Base-by-base conservation (phyloP, 208 protist species). In the Blastocrithidia nonstop region DNA sequence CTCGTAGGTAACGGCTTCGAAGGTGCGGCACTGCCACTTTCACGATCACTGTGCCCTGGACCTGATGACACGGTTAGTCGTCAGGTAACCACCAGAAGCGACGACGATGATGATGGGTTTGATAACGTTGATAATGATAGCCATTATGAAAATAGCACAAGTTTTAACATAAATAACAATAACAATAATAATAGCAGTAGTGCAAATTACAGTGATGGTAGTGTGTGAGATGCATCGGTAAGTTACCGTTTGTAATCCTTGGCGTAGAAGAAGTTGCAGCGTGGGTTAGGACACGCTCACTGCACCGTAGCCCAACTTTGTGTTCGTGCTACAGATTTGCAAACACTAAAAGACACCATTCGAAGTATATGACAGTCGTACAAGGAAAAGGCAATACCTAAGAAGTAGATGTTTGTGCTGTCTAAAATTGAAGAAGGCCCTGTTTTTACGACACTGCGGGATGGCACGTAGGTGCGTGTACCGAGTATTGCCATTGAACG, bases 251-350 rank as follows among this genome's bases (percentile, higher is more conserved):
- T 88, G 2, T 52, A 37, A 8, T 61, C 62, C 8, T 38, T 80
- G 6, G 57, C 65, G 31, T 54, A 88, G 59, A 80, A 69, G 45
- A 71, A 63, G 29, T 51, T 62, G 9, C 52, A 59, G 26, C 33
- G 57, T 9, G 66, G 65, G 16, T 63, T 65, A 40, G 78, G 71
- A 23, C 64, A 88, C 50, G 56, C 73, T 1, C 78, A 88, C 60
- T 88, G 78, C 59, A 80, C 73, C 6, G 32, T 88, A 15, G 68
- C 66, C 29, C 78, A 82, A 45, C 51, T 83, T 17, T 76, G 69
- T 40, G 57, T 77, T 24, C 66, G 57, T 3, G 55, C 66, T n/a
- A 55, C 65, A n/a, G 60, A 73, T 20, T 19, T 84, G 15, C 57
- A 61, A 39, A 53, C 49, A 1, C 21, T 88, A 9, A 62, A 65